Base-by-base conservation (phyloP, 139 green algal genomes). In the Coelastrella sp. region DNA sequence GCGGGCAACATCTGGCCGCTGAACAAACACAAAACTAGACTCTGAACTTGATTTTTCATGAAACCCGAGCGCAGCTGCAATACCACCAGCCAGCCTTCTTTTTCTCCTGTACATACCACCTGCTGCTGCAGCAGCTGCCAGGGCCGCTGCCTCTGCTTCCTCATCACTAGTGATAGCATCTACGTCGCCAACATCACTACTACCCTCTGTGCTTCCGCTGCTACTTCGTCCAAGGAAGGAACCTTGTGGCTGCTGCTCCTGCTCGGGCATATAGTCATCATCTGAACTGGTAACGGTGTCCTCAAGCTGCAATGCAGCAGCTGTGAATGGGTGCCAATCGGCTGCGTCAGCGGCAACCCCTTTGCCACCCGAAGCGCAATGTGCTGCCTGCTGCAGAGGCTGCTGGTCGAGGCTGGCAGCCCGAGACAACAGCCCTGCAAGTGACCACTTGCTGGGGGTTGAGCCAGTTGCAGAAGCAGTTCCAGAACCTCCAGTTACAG, bases 191-290 rank as follows among this genome's bases (percentile, higher is more conserved):
- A 15, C 60, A 65, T 59, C 74, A 59, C 81, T 86, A 59, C 81
- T 72, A 12, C 49, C 81, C 17, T 56, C 68, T 57, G 35, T 84
- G 79, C 79, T 84, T 49, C 17, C 78, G 49, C 78, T 84, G 78
- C 78, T 84, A 27, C 56, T 84, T 24, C 35, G 17, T 25, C 70
- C 70, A 82, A 49, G 70, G 10, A 78, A 25, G 15, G 70, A 78
- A 1, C 20, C 20, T 17, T 78, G 70, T 17, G 20, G 70, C 15
- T 78, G 20, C 20, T 24, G 15, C 5, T 27, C 56, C 10, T 24
- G 24, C 59, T 82, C 57, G 35, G 27, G 81, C 59, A 57, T 20
- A 19, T 85, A 61, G 20, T 27, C 79, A 20, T 72, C 79, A 58
- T 68, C 68, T 8, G 24, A 58, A 24, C 60, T 75, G 59, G 24